Evolutionary conservation across 2,329 filamentous ascomycete genomes (phyloP), one percentile per base, ranked within the genome.

Genomic region (Fusarium equiseti): DNA sequence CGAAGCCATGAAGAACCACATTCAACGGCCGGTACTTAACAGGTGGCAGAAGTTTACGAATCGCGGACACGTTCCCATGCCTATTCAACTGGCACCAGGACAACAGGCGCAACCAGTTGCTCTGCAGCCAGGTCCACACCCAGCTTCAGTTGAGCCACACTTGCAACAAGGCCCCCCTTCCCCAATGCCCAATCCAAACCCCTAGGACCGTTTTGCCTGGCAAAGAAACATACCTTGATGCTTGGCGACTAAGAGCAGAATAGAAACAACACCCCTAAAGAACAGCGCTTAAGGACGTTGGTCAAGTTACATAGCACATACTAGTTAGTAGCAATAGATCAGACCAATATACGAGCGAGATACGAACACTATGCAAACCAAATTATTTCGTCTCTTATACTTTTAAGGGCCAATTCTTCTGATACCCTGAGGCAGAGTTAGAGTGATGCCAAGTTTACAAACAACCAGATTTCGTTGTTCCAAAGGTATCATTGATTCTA

Each of bases 401-500:
- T 38, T 38, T 38, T 1, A 9, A 16, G 16, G 10, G 35, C 9
- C 1, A 4, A n/a, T n/a, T 38, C 9, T 38, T 38, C 9, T 6
- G 35, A 38, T 10, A 38, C 16, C 16, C 16, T 4, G 9, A 4
- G 3, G 16, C 35, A 0, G 2, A 18, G 16, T 5, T 18, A 18
- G 10, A 24, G 9, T 24, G 9, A 24, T 44, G 2, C 8, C 9
- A 18, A 24, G 15, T 44, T 16, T 44, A 44, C 42, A 44, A 10
- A 44, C 42, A 22, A 44, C 18, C 22, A 11, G 2, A 2, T 18
- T 22, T 16, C 8, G 6, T 8, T 18, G 20, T 24, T 26, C 31
- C 22, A 5, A 35, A 52, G 32, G 35, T 32, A 56, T 54, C 24
- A 57, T 67, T 58, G 50, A n/a, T 44, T 24, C 46, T 35, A 18